Base-by-base conservation (phyloP, 805 yeast genomes). In the Spathaspora sp. region DNA sequence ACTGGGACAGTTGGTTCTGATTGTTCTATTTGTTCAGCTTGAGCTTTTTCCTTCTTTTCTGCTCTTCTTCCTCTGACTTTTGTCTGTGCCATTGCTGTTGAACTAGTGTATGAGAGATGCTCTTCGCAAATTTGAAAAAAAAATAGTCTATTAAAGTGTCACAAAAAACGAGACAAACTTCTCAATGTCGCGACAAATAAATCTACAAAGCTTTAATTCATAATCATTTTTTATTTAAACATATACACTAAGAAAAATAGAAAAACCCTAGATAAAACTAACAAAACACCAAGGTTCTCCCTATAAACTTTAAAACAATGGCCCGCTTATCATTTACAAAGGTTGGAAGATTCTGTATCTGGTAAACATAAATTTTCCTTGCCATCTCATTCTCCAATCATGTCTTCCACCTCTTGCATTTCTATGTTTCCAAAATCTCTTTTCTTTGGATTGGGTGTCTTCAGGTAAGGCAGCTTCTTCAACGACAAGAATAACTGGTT, bases 11-110 rank as follows among this genome's bases (percentile, higher is more conserved):
- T 10, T 12, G 1, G 46, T n/a, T 49, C 39, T 46, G n/a, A n/a
- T 47, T 43, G 31, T 29, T 42, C 8, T 35, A 29, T 40, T 3
- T 35, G 11, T 29, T 29, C 32, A 29, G 32, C 32, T 9, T 57
- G 54, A 47, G 64, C 66, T 28, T 61, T 61, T 17, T 54, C 54
- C 50, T 65, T 64, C 54, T 67, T 64, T 48, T 69, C 68, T 20
- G 67, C 65, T 62, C 78, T 72, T 68, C 78, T 72, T 47, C 78
- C 78, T 71, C 78, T 72, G 23, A 60, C 59, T 59, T 72, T 64
- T 20, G 55, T 46, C 45, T 56, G 52, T 40, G 51, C 60, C 61
- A 58, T 58, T 38, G 10, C 42, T n/a, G 23, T 39, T 6, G n/a
- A 35, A 10, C 19, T 19, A 32, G 19, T 32, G 2, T 46, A n/a